Base-by-base conservation (phyloP, 352 stramenopile genomes). In the Saprolegnia diclina region DNA sequence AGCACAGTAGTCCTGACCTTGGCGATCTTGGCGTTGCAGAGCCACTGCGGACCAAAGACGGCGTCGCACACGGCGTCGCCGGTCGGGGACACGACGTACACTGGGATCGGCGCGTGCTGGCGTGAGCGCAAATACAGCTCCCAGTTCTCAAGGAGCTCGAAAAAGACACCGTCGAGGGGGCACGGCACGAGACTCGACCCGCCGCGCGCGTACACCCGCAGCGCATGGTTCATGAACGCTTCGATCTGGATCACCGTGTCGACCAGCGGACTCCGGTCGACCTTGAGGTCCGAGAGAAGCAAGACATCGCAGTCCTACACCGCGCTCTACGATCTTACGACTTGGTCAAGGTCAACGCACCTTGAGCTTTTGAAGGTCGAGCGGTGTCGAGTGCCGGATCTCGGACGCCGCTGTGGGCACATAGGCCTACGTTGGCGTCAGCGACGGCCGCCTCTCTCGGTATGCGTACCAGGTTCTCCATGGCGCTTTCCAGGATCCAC, bases 11-110 rank as follows among this genome's bases (percentile, higher is more conserved):
- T n/a, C n/a, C n/a, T n/a, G n/a, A n/a, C 62, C 50, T 88, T 89
- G 24, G 91, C 82, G 18, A 87, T 78, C 56, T 92, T 92, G 69
- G 92, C 92, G 65, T 95, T 80, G 63, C 83, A 92, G 4, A 95
- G 72, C 79, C 87, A 95, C 72, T 95, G 85, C 5, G 87, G 77
- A 3, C 82, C 87, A 5, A 71, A 71, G 37, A 89, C 73, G 0
- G 82, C 85, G 21, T 86, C 56, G 37, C 88, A 71, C 35, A 89
- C 73, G 0, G 81, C 85, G 21, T 85, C 55, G 37, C 87, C 74
- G 55, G 92, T 73, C 19, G 85, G 72, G 18, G 83, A 89, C 18
- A 93, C 74, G 46, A 93, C 79, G 45, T 89, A 81, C 56, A 93
- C 85, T 0, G 83, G 80, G 38, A 81, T 72, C 22, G 77, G 74